Evolutionary conservation across 164 flowering plant genomes (phyloP), one percentile per base, ranked within the genome.

Genomic region (Vitis rotundifolia): DNA sequence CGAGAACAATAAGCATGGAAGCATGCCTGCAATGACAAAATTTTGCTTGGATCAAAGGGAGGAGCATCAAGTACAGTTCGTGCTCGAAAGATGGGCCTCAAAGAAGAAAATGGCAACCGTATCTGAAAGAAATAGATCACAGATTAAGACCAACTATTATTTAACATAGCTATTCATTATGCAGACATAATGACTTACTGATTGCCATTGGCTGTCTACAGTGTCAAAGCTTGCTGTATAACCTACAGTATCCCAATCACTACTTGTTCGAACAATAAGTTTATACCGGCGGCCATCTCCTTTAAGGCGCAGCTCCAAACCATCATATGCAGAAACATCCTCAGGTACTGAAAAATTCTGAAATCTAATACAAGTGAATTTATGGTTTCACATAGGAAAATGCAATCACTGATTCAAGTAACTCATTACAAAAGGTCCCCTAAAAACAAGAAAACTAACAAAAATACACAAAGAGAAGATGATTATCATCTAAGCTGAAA

Each of bases 161-260:
- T 11, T 9, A 53, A 26, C 18, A 50, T 26, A 7, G 50, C 10
- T 16, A 15, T 55, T 10, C 2, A 55, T 50, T 2, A 28, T 49
- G 18, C 14, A 16, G 44, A 13, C 5, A 59, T 29, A 26, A 57
- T 19, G n/a, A 82, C 98, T 80, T 72, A 95, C 99, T 18, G 91
- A 84, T 69, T 93, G 98, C 99, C 99, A 95, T 72, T 86, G 85
- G 57, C 85, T 94, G 63, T 75, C 82, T 3, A 75, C 78, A 29
- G 99, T 93, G 87, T 93, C 96, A 80, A 95, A 95, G 71, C 91
- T 70, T 49, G 81, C 76, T 11, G 98, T 95, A 73, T 95, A 95
- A 9, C 97, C 99, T 50, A 95, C 84, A 37, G 98, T 89, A 76
- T 95, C 99, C 99, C 99, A 95, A 18, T 95, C 97, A 77, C 78